phyloP scores from a whole-genome alignment of 73 alveolate species.

The Tetrahymena thermophila region DNA sequence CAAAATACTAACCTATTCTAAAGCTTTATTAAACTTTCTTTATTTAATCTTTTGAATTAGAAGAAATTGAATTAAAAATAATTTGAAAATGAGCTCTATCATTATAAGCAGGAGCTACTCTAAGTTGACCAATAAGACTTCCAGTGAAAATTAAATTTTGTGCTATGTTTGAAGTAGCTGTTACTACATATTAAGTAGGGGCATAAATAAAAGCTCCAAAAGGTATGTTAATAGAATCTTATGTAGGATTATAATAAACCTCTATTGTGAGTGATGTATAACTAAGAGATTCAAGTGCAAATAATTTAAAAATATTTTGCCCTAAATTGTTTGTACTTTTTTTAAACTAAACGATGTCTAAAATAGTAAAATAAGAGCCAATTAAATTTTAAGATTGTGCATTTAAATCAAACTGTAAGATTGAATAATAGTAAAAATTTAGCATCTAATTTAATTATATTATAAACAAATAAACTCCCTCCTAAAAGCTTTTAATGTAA shows the following conservation, averaged over 20 bases:
- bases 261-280: not conserved
- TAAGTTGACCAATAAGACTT: not conserved
- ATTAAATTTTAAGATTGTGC: not conserved
- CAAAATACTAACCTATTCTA: not conserved
- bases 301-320: not conserved
- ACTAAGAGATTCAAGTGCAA: not conserved
- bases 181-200: not conserved
- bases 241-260: not conserved
- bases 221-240: not conserved
- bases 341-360: not conserved
- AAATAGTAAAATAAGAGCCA: not conserved
- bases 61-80: not conserved
- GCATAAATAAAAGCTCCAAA: not conserved
- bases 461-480: not conserved
- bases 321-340: not conserved
- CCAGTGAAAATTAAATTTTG: not conserved
- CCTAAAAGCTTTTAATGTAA: not conserved
- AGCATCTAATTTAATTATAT: not conserved
- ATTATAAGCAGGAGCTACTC: not conserved
- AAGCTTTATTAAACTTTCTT: not conserved
- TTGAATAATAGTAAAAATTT: not conserved
- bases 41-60: not conserved
- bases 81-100: not conserved
- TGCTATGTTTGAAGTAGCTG: not conserved
- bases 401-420: not conserved